These are phyloP conservation scores for Annona cherimola DNA, from an alignment of 164 flowering plant species.

Conservation along the genomic window DNA sequence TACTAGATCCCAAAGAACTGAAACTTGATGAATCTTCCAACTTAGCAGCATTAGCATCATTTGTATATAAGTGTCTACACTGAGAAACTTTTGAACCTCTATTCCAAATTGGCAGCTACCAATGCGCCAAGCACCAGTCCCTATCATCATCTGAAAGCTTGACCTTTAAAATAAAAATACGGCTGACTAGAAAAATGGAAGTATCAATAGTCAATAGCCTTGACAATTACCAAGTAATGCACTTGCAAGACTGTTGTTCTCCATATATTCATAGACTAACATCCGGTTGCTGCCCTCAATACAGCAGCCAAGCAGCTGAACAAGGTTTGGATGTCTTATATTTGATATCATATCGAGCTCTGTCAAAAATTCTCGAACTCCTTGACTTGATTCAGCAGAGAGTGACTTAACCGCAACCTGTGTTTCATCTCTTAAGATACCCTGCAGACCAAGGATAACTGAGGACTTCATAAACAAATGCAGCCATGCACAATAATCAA, in stretches of 20 bases:
- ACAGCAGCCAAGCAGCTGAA: constrained; percentile 75
- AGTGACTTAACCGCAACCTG: constrained; percentile 67
- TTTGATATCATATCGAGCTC: constrained; percentile 73
- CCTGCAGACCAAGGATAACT: constrained; percentile 37
- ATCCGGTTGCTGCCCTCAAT: constrained; percentile 56
- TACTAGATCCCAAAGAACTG: too few relatives aligned
- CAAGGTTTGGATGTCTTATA: constrained; percentile 71
- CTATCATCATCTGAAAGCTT: too few relatives aligned
- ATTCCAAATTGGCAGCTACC: too few relatives aligned
- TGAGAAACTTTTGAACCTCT: too few relatives aligned
- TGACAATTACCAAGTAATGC: constrained; percentile 47
- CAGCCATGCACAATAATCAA: background rate
- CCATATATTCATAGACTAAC: constrained; percentile 73
- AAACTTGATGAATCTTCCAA: too few relatives aligned
- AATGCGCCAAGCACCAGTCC: too few relatives aligned
- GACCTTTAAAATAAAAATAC: too few relatives aligned
- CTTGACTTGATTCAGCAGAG: constrained; percentile 79
- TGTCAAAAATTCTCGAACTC: constrained; percentile 63
- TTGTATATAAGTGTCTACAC: too few relatives aligned
- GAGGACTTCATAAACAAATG: constrained; percentile 6
- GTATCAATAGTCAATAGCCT: constrained; percentile 1
- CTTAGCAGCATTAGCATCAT: too few relatives aligned
- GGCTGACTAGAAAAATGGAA: background rate
- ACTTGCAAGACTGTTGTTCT: constrained; percentile 73
- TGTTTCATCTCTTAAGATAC: constrained; percentile 59